A percentile compares a stretch with the other conserved stretches of the same genome.
These are phyloP conservation scores for Areca catechu DNA, from an alignment of 176 grass and related monocot genomes.

Conservation along the genomic window DNA sequence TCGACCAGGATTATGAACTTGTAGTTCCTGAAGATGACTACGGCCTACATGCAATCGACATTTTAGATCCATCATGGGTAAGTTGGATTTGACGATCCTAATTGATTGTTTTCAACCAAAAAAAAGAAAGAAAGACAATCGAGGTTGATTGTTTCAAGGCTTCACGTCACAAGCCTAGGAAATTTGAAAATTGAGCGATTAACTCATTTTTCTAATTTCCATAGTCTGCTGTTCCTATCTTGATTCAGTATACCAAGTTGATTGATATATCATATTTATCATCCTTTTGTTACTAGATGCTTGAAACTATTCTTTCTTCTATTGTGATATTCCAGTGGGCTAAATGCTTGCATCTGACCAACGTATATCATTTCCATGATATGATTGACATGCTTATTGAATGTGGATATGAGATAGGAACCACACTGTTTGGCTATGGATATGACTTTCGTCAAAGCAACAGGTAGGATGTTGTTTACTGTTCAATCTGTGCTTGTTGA, in stretches of 20 bases:
- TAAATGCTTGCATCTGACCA: conserved; percentile 41
- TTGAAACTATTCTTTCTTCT: conserved; percentile 10
- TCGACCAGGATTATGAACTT: conserved; percentile 70
- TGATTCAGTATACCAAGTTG: too few relatives aligned
- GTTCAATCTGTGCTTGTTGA: too few relatives aligned
- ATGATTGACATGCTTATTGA: conserved; percentile 89
- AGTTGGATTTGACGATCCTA: not conserved
- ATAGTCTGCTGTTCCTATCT: too few relatives aligned
- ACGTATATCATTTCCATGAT: conserved; percentile 91
- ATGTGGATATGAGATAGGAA: conserved; percentile 84
- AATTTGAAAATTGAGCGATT: too few relatives aligned
- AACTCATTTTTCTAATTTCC: too few relatives aligned
- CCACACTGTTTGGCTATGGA: conserved; percentile 85
- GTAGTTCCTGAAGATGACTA: conserved; percentile 80
- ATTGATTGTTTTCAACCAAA: too few relatives aligned
- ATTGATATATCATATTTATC: too few relatives aligned
- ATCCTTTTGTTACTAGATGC: not conserved
- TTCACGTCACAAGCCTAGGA: too few relatives aligned
- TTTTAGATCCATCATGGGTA: conserved; percentile 95
- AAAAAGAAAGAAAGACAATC: too few relatives aligned
- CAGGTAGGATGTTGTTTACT: conserved; percentile 34
- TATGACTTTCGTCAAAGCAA: conserved; percentile 94
- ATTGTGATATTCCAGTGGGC: conserved; percentile 42
- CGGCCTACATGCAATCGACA: conserved; percentile 74
- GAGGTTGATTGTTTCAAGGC: too few relatives aligned